Conservation (phyloP, 2,329 filamentous ascomycete species). For the Paracamarosporium sp. region DNA sequence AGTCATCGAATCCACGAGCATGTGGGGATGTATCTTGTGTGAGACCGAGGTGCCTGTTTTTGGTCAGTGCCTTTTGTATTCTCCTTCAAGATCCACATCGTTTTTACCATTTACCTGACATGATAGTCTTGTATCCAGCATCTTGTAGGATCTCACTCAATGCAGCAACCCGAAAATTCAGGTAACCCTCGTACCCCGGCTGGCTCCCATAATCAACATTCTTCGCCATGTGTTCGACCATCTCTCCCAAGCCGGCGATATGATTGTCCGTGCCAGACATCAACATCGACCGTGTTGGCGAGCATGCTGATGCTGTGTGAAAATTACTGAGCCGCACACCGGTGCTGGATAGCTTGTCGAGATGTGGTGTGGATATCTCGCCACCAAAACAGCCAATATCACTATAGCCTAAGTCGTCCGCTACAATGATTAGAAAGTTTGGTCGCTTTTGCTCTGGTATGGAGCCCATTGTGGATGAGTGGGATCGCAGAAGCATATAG, state of each 20-base stretch:
- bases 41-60: slow-evolving; percentile 13
- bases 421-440: slow-evolving; percentile 67
- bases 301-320: slow-evolving; percentile 69
- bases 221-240: slow-evolving; percentile 61
- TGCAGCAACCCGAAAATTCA: slow-evolving; percentile 65
- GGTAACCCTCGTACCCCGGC: slow-evolving; percentile 69
- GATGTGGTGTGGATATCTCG: slow-evolving; percentile 45
- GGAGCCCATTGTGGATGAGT: no score
- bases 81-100: background rate
- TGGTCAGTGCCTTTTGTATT: background rate
- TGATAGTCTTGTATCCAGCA: slow-evolving; percentile 17
- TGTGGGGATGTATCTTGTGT: slow-evolving; percentile 13
- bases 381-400: slow-evolving; percentile 50
- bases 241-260: slow-evolving; percentile 64
- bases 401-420: slow-evolving; percentile 66
- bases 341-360: slow-evolving; percentile 59
- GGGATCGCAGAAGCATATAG: no score
- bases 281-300: slow-evolving; percentile 69
- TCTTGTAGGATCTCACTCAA: slow-evolving; percentile 66
- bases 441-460: no score
- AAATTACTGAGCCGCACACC: slow-evolving; percentile 68
- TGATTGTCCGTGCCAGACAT: slow-evolving; percentile 70
- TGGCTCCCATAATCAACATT: slow-evolving; percentile 60
- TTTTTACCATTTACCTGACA: slow-evolving; percentile 20
- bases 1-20: slow-evolving; percentile 17